Evolutionary conservation across 1,284 basidiomycete genomes (phyloP).

Genomic region (Salmacisia buchloeana): DNA sequence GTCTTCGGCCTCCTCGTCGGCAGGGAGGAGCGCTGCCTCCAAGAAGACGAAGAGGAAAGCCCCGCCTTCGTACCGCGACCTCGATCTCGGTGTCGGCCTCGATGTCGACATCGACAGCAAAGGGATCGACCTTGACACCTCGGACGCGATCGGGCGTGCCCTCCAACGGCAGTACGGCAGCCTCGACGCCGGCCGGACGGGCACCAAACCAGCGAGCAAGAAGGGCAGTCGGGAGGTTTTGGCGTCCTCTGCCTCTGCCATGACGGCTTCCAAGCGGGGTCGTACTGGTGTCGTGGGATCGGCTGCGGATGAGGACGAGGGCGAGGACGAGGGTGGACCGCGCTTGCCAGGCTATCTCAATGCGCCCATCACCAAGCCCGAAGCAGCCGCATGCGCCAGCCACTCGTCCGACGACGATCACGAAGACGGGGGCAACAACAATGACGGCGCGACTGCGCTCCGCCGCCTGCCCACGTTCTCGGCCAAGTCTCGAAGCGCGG

Average conservation of each 20-base stretch:
- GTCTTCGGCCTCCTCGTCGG: too few species aligned
- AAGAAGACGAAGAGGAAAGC: background rate
- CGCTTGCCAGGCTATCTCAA: constrained; percentile 1
- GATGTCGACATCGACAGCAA: background rate
- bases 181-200: background rate
- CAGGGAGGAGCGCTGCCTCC: background rate
- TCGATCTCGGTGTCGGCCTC: background rate
- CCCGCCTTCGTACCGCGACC: background rate
- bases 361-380: constrained; percentile 6
- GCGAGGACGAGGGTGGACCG: background rate
- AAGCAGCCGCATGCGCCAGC: background rate
- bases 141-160: background rate
- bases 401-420: background rate
- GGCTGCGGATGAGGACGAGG: background rate
- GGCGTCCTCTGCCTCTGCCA: too few species aligned
- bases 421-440: background rate
- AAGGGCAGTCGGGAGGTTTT: background rate
- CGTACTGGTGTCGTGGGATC: too few species aligned
- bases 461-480: background rate
- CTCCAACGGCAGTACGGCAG: background rate
- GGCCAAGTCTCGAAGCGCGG: too few species aligned
- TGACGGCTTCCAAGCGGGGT: too few species aligned
- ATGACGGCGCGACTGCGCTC: background rate
- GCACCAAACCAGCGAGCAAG: background rate
- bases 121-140: background rate